Percentiles rank a stretch among this genome's conserved stretches.
These are phyloP conservation scores for Xylaria telfairii DNA, from an alignment of 495 filamentous ascomycete genomes.

Conservation along the genomic window DNA sequence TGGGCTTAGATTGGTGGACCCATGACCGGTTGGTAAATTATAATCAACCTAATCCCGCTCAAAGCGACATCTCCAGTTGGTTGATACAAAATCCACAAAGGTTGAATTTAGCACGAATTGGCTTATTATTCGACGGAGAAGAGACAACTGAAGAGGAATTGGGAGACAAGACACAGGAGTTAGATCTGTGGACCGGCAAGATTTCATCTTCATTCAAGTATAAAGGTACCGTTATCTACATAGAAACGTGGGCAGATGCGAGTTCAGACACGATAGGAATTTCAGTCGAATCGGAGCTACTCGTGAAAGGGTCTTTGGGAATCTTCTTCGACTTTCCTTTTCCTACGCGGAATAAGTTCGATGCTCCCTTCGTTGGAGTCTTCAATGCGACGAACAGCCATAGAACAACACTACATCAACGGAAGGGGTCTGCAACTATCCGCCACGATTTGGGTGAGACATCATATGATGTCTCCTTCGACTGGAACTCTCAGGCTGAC, in stretches of 20 bases:
- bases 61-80: constrained; percentile 60
- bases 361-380: constrained; percentile 57
- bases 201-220: constrained; percentile 54
- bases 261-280: constrained; percentile 55
- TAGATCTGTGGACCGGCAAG: constrained; percentile 57
- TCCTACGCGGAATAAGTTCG: constrained; percentile 52
- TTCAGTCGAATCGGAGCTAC: constrained; percentile 46
- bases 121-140: constrained; percentile 49
- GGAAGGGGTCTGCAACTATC: constrained; percentile 45
- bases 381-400: constrained; percentile 53
- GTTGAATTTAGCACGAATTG: constrained; percentile 55
- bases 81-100: constrained; percentile 60
- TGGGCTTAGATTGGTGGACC: constrained; percentile 58
- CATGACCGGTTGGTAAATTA: constrained; percentile 61
- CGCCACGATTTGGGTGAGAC: constrained; percentile 51
- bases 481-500: constrained; percentile 44
- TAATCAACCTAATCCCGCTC: constrained; percentile 56
- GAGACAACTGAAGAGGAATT: constrained; percentile 49
- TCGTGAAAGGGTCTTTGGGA: constrained; percentile 43
- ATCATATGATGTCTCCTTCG: constrained; percentile 49
- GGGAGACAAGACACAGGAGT: constrained; percentile 47
- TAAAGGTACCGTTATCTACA: constrained; percentile 44
- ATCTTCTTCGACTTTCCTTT: constrained; percentile 61
- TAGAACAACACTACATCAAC: constrained; percentile 41
- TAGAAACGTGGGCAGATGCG: constrained; percentile 55